Evolutionary conservation across 768 basidiomycete species (phyloP).

Genomic region (Tricholoma saponaceum): DNA sequence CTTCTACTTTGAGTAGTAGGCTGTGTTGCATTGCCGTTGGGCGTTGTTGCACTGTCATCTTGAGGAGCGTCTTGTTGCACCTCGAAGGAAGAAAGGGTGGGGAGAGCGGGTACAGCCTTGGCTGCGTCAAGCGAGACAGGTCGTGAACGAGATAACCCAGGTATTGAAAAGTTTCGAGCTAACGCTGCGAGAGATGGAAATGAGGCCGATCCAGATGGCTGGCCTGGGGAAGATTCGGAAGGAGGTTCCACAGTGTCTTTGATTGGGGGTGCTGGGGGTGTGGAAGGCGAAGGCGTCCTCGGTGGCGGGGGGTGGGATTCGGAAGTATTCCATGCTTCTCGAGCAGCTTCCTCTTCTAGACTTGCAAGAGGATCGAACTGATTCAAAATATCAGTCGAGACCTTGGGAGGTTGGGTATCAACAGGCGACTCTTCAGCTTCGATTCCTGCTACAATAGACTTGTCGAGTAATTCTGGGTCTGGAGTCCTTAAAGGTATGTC

Average conservation of each 20-base stretch:
- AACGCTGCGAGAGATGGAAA: conserved; percentile 66
- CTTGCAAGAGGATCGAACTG: conserved; percentile 69
- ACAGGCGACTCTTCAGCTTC: conserved; percentile 17
- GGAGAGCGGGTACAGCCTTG: conserved; percentile 51
- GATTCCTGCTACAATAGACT: conserved; percentile 34
- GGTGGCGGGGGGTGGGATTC: conserved; percentile 59
- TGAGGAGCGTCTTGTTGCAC: conserved; percentile 37
- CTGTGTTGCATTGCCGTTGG: conserved; percentile 17
- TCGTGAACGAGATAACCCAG: conserved; percentile 42
- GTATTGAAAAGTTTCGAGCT: conserved; percentile 61
- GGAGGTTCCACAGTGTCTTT: conserved; percentile 30
- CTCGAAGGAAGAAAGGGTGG: conserved; percentile 52
- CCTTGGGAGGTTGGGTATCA: conserved; percentile 12
- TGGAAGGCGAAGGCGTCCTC: conserved; percentile 30
- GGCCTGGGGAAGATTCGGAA: conserved; percentile 21
- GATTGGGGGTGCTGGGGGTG: conserved; percentile 26
- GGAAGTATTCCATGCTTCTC: conserved; percentile 59
- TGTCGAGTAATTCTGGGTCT: conserved; percentile 41
- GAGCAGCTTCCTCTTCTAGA: conserved; percentile 54
- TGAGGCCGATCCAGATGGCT: conserved; percentile 32
- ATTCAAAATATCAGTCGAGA: conserved; percentile 42
- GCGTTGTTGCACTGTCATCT: conserved; percentile 10
- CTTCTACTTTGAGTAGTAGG: conserved; percentile 24
- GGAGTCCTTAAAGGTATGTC: conserved; percentile 30
- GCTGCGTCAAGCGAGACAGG: conserved; percentile 62